These are phyloP conservation scores for Cydonia oblonga DNA, from an alignment of 331 rosid species.

Conservation along the genomic window DNA sequence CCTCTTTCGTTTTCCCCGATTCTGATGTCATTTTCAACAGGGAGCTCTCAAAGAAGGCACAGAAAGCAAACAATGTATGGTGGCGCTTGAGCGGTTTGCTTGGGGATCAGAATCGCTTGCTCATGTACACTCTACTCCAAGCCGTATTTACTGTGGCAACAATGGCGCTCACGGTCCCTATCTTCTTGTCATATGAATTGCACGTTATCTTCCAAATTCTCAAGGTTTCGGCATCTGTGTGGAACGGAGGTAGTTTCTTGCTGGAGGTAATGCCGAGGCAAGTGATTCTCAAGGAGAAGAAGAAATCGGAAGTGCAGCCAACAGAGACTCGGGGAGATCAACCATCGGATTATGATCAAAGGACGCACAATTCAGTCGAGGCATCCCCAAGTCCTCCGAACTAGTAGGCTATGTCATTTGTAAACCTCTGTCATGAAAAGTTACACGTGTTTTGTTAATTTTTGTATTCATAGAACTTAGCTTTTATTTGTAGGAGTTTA, in stretches of 20 bases:
- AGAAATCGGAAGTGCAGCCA: constrained; percentile 48
- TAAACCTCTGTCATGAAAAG: no score
- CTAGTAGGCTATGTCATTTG: background rate
- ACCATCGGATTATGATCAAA: background rate
- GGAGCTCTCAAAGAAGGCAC: constrained; percentile 85
- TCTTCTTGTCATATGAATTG: constrained; percentile 70
- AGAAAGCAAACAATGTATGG: constrained; percentile 83
- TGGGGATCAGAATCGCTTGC: constrained; percentile 79
- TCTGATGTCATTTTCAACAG: constrained; percentile 22
- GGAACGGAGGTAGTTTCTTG: constrained; percentile 94
- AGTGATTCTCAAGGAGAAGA: constrained; percentile 73
- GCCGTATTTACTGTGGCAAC: constrained; percentile 78
- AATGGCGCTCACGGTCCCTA: constrained; percentile 79
- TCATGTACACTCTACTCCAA: constrained; percentile 70
- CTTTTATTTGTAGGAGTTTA: background rate
- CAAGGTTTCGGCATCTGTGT: constrained; percentile 70
- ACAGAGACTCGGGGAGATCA: constrained; percentile 18
- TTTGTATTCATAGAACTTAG: background rate
- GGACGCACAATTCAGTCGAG: constrained; percentile 1
- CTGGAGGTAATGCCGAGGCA: constrained; percentile 94
- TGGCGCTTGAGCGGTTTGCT: constrained; percentile 88
- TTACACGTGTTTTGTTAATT: no score
- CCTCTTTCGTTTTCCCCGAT: background rate
- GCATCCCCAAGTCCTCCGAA: background rate
- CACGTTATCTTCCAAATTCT: constrained; percentile 68